Evolutionary conservation across 2,329 filamentous ascomycete genomes (phyloP), one percentile per base, ranked within the genome.

Genomic region (Pyrenophora tritici-repentis): DNA sequence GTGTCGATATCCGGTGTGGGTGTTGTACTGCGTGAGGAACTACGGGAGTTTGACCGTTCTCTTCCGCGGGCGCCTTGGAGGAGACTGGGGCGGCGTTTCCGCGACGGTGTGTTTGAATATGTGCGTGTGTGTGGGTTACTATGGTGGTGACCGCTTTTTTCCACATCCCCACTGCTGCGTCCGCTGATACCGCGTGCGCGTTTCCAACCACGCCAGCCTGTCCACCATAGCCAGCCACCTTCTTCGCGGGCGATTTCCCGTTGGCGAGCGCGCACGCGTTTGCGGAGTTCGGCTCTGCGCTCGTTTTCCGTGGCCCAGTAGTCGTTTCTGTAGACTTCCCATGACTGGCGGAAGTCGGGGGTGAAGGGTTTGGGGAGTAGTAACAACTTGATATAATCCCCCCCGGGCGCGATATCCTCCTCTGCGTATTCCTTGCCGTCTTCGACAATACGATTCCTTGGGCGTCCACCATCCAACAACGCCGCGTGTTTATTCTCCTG

Each of bases 221-320:
- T 84, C 88, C 92, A 95, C 91, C 91, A 95, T 31, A 95, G 78
- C 86, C 87, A 89, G 17, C 87, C 84, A 44, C 87, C 85, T 55
- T 86, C 80, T 63, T 86, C 79, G 65, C 84, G 85, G 10, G 87
- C 86, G 33, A 90, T 76, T 54, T 87, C 85, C 14, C 82, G 81
- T 62, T 92, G 86, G 26, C 84, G 82, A 43, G 85, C 82, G 56
- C 86, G 83, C 42, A 96, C 78, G 67, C 89, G 89, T 36, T 81
- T 76, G 17, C 90, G 83, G 18, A 97, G 78, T 50, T 89, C 77
- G 2, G 87, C 83, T 10, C 94, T 86, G 2, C 93, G 86, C 72
- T 96, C 91, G 68, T 99, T 99, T 73, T 99, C 94, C 55, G 87
- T 87, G 64, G 97, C 93, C 94, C 94, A 99, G 75, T 97, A 99